Conservation (phyloP, 352 stramenopile species). For the Lagenidium sp. region DNA sequence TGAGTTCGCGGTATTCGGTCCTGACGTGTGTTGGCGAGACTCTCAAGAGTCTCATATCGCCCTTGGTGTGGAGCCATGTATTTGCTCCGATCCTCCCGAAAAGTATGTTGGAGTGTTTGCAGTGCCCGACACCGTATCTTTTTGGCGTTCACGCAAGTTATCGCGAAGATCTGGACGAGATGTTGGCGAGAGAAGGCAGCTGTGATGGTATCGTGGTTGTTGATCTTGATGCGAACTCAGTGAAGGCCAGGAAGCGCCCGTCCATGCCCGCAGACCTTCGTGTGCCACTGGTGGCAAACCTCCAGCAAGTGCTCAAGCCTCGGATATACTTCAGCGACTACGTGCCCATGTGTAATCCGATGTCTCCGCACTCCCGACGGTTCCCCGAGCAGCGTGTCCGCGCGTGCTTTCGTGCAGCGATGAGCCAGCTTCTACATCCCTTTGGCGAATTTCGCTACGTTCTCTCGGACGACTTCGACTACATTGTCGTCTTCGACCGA, state of each 20-base stretch:
- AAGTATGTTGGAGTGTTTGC: constrained; percentile 74
- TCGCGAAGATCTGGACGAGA: constrained; percentile 48
- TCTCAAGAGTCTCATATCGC: constrained; percentile 64
- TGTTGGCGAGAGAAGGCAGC: constrained; percentile 66
- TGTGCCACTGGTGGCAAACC: constrained; percentile 24
- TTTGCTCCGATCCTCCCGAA: constrained; percentile 77
- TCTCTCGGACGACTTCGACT: constrained; percentile 82
- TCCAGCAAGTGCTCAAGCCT: constrained; percentile 63
- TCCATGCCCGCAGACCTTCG: constrained; percentile 38
- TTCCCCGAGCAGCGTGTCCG: constrained; percentile 59
- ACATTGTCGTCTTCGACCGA: constrained; percentile 79
- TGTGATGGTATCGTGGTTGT: constrained; percentile 63
- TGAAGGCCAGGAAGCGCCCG: constrained; percentile 30
- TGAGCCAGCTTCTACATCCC: constrained; percentile 39
- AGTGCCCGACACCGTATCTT: constrained; percentile 80
- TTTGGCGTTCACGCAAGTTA: constrained; percentile 81
- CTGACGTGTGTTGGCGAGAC: constrained; percentile 73
- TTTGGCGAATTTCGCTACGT: constrained; percentile 80
- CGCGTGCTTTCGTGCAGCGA: constrained; percentile 37
- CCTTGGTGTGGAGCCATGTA: constrained; percentile 80
- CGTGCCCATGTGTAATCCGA: constrained; percentile 45
- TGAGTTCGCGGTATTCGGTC: constrained; percentile 74
- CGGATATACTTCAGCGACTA: constrained; percentile 74
- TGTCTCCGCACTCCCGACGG: constrained; percentile 13
- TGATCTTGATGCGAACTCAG: constrained; percentile 55